Evolutionary conservation across 2,329 filamentous ascomycete species (phyloP).

Genomic region (Cladosporium sp.): DNA sequence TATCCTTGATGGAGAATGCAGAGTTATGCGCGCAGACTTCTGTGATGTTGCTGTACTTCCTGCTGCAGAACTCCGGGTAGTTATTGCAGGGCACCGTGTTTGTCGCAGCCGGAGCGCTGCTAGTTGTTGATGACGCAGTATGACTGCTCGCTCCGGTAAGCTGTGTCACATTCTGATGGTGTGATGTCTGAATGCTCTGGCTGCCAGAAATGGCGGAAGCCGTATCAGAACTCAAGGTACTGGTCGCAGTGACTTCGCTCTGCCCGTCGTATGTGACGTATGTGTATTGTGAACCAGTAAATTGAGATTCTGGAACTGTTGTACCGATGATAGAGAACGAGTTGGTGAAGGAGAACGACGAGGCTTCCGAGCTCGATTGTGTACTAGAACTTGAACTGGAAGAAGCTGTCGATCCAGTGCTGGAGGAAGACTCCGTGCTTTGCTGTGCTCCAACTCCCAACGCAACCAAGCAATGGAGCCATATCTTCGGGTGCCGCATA

Average conservation of each 20-base stretch:
- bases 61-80: slow-evolving; percentile 68
- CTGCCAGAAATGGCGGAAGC: slow-evolving; percentile 28
- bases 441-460: slow-evolving; percentile 35
- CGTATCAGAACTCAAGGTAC: slow-evolving; percentile 32
- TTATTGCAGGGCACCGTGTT: slow-evolving; percentile 83
- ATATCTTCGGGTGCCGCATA: slow-evolving; percentile 34
- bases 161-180: neutral
- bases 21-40: slow-evolving; percentile 79
- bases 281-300: slow-evolving; percentile 33
- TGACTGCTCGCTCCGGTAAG: slow-evolving; percentile 22
- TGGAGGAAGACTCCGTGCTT: slow-evolving; percentile 24
- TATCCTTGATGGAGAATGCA: slow-evolving; percentile 70
- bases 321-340: slow-evolving; percentile 14
- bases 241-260: slow-evolving; percentile 32
- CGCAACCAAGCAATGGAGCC: slow-evolving; percentile 40
- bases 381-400: neutral
- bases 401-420: slow-evolving; percentile 5
- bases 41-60: slow-evolving; percentile 80
- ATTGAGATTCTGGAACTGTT: slow-evolving; percentile 4
- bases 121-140: slow-evolving; percentile 35
- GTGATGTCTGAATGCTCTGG: slow-evolving; percentile 21
- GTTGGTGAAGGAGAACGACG: slow-evolving; percentile 31
- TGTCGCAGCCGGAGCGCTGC: slow-evolving; percentile 46
- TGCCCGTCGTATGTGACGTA: slow-evolving; percentile 32
- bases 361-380: slow-evolving; percentile 4